Evolutionary conservation across 106 monocot species (phyloP).

Genomic region (Phalaenopsis equestris): DNA sequence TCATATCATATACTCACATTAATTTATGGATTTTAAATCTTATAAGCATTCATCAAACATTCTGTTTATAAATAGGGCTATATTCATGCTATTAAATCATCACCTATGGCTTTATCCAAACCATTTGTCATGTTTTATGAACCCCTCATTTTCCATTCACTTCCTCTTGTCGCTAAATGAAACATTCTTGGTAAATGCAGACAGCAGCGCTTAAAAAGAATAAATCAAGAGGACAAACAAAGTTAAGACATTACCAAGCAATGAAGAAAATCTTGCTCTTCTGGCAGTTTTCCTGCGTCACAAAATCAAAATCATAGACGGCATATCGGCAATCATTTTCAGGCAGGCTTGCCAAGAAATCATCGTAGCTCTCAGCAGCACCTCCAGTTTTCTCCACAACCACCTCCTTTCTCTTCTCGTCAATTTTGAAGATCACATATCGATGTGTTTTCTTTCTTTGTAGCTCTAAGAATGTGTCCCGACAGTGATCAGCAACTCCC

Average conservation of each 20-base stretch:
- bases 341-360: slow-evolving; percentile 15
- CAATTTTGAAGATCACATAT: slow-evolving; percentile 28
- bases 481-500: slow-evolving; percentile 20
- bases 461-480: slow-evolving; percentile 18
- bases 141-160: neutral
- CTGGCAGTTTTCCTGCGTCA: slow-evolving; percentile 27
- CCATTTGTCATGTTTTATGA: neutral
- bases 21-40: neutral
- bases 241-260: slow-evolving; percentile 13
- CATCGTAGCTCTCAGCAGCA: slow-evolving; percentile 24
- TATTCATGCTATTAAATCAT: neutral
- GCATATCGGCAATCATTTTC: slow-evolving; percentile 27
- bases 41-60: neutral
- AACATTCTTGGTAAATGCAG: neutral
- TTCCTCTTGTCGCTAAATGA: neutral
- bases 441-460: slow-evolving; percentile 19
- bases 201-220: neutral
- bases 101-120: neutral
- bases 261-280: slow-evolving; percentile 33
- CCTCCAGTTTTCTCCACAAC: slow-evolving; percentile 26
- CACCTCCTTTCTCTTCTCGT: slow-evolving; percentile 22
- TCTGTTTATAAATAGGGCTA: neutral
- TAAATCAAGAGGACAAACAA: neutral
- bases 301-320: slow-evolving; percentile 27
- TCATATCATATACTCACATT: neutral